These are phyloP conservation scores for Diplodia intermedia DNA, from an alignment of 2,329 filamentous ascomycete species.

Conservation along the genomic window DNA sequence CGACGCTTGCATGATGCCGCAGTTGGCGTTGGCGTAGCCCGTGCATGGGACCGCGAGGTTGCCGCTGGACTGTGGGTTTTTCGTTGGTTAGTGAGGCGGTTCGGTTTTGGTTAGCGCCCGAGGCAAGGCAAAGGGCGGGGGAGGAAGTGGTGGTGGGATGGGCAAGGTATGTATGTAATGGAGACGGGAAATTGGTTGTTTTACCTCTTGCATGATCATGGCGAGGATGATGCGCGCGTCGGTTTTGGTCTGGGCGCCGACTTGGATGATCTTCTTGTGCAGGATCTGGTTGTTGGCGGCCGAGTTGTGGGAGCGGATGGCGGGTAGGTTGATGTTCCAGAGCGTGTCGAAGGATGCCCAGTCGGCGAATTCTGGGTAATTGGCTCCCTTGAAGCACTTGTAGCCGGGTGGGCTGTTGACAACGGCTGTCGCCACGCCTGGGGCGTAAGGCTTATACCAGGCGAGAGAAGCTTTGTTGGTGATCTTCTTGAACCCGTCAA, in stretches of 20 bases:
- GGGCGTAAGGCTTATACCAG: not conserved
- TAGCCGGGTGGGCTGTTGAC: not conserved
- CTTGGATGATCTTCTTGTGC: constrained; percentile 31
- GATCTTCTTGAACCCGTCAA: not conserved
- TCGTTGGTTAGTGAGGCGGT: not conserved
- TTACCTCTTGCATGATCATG: constrained; percentile 37
- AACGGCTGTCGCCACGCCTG: not conserved
- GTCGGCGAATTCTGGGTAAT: not conserved
- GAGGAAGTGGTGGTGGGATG: too few relatives aligned
- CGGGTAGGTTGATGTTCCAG: constrained; percentile 17
- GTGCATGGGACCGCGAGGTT: constrained; percentile 35
- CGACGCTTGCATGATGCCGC: constrained; percentile 36
- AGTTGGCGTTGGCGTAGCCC: constrained; percentile 26
- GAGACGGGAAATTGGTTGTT: too few relatives aligned
- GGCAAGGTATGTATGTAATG: too few relatives aligned
- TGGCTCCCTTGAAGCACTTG: constrained; percentile 12
- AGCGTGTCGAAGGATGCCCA: constrained; percentile 14
- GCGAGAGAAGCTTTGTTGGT: not conserved
- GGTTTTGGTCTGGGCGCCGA: constrained; percentile 34
- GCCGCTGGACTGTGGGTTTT: constrained; percentile 31
- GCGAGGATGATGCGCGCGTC: constrained; percentile 37
- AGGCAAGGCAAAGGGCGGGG: too few relatives aligned
- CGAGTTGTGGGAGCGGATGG: not conserved
- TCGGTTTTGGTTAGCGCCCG: not conserved
- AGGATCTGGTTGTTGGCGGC: constrained; percentile 10